Base-by-base conservation (phyloP, 2,329 filamentous ascomycete genomes). In the Aspergillus fischeri region DNA sequence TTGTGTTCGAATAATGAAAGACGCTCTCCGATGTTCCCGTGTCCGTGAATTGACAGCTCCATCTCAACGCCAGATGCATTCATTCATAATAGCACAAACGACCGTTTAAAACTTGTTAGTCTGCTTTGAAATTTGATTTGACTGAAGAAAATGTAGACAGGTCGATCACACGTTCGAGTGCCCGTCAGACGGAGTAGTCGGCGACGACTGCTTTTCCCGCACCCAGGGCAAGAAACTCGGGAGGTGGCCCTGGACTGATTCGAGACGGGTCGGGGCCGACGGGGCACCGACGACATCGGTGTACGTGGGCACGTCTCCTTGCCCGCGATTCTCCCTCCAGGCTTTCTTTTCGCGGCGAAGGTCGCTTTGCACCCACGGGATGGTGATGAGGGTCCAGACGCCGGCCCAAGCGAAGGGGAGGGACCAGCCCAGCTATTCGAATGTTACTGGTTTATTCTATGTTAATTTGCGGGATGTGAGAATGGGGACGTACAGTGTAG, bases 351-450 rank as follows among this genome's bases (percentile, higher is more conserved):
- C 78, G 17, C 73, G 74, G 50, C 75, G 72, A 41, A 80, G 71
- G 47, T 78, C 75, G 53, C 72, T 71, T 55, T 77, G 73, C 2
- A 79, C 75, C 77, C 77, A 80, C 7, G 73, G 73, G 50, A 79
- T 76, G 21, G 77, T 78, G 52, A 80, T 76, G 10, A 77, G 51
- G 1, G 72, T 73, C 77, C 78, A 79, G 20, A 78, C 52, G 17
- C 61, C 67, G 5, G 73, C 72, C 75, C 76, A 78, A 35, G 72
- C 67, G 50, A 77, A 77, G 1, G 76, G 76, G 20, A 78, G 67
- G 38, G 69, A 62, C 76, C 77, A 75, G 61, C 77, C 77, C 66
- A 75, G 53, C 72, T 75, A 57, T 35, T 48, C 6, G 8, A 47
- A 32, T 50, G 50, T 63, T 54, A 61, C 59, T 45, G 20, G 14